Base-by-base conservation (phyloP, 2,329 filamentous ascomycete species). In the Falciphora oryzae region DNA sequence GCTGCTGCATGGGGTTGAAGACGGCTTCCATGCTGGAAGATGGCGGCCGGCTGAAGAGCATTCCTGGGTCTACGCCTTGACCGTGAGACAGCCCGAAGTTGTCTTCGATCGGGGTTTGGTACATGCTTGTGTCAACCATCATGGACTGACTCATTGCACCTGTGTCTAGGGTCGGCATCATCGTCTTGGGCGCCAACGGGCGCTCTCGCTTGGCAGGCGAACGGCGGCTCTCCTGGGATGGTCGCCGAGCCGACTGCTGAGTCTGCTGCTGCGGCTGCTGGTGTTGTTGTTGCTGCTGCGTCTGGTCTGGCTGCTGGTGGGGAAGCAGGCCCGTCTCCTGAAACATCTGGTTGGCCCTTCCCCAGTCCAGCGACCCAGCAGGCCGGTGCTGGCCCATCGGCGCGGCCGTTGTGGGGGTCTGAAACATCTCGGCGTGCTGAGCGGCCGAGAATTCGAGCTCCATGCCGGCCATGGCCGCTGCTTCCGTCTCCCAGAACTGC, bases 341-440 rank as follows among this genome's bases (percentile, higher is more conserved):
- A 69, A 85, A 85, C 65, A 86, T 78, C 63, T 84, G 83, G 65
- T 81, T 80, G 27, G 80, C 77, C 67, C 79, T 80, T 61, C 79
- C 80, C 85, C 85, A 88, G 72, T 87, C 85, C 63, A 84, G 78
- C 0, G 84, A 83, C 57, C 77, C 81, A 66, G 81, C 79, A 32
- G 79, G 75, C 57, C 80, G 78, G 63, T 85, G 80, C 57, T 85
- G 77, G 1, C 76, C 69, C 1, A 38, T 29, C 22, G 22, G 50
- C 28, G 53, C 27, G 25, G 18, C 31, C 18, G n/a, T 22, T 35
- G n/a, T 38, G 62, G 44, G n/a, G 72, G 71, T 27, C 73, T 77
- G 77, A 68, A 85, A 84, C 44, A 83, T 73, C 63, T 78, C 76
- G 27, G 76, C 71, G 27, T 75, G 76, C 27, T 53, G 44, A 53